Evolutionary conservation across 805 yeast genomes (phyloP), one percentile per base, ranked within the genome.

Genomic region (Sugiyamaella americana): DNA sequence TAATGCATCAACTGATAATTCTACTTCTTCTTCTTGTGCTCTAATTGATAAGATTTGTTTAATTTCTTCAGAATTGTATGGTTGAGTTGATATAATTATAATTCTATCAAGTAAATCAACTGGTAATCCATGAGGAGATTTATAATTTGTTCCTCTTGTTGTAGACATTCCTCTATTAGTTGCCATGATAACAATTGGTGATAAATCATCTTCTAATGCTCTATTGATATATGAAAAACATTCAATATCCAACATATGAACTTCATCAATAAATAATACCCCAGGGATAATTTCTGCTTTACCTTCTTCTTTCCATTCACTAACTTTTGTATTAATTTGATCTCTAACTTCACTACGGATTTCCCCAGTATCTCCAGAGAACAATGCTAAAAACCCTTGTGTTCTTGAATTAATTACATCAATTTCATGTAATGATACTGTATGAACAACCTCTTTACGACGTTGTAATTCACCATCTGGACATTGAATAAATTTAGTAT

Each of bases 401-500:
- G 96, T 89, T 65, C 96, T 82, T 13, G 98, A 88, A 69, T 93
- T 93, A 63, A 94, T 94, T 45, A 91, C 96, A 68, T 93, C 99
- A 58, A 93, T 86, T 67, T 93, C 99, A 69, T 93, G 98, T 57
- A 93, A 73, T 1, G 97, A 87, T n/a, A 93, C 97, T 1, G 96
- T 94, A 68, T 93, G 99, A 30, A 89, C 96, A 30, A 88, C 95
- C 62, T 88, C 94, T 63, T 87, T 87, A 60, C 97, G 81, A 63
- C 87, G 86, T 71, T 93, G 98, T 61, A 93, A 78, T 72, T 93
- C 99, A 48, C 99, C 99, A 65, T 93, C 97, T 35, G 99, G 99
- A 64, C 96, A 84, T 68, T 93, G 97, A 49, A 93, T 96, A 65
- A 93, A 93, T 67, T 88, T 89, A 42, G 96, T 89, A 54, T 94